Base-by-base conservation (phyloP, 2,329 filamentous ascomycete species). In the Hypoxylon sp. region DNA sequence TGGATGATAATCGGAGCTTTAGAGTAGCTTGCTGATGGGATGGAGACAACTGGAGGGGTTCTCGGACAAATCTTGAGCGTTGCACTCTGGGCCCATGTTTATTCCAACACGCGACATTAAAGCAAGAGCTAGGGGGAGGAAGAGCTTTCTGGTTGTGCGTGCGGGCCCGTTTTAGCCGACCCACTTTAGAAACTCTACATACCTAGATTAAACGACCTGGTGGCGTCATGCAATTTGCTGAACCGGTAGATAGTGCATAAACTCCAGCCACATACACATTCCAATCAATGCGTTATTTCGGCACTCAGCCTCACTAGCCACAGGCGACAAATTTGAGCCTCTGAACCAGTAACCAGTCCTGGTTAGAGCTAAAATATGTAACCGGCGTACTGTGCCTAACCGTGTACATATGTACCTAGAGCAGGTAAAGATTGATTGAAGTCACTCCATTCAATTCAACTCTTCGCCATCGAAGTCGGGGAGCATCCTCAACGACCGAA, bases 41-140 rank as follows among this genome's bases (percentile, higher is more conserved):
- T n/a, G 30, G 45, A 48, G 57, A 55, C 12, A 45, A 58, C 48
- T 33, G 4, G 46, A 33, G 50, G 36, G 20, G 20, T 16, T 8
- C 8, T 42, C 33, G 30, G 54, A 30, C 20, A 55, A 48, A 53
- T 48, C 38, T 64, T 49, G 42, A 56, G 38, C 33, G 42, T 32
- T 40, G 64, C n/a, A 50, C 12, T 48, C 32, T 52, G 55, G 60
- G 48, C 58, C 65, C 66, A 65, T 70, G 69, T 70, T 71, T 66
- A 69, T 70, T 61, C 55, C 33, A 59, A 59, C 48, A 52, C 53
- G 53, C 42, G 42, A 57, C 42, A 48, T 57, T 57, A 57, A 57
- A 22, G 20, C 9, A 22, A 16, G 20, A 45, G 28, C 40, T 57
- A n/a, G 22, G 26, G 30, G n/a, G n/a, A n/a, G n/a, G n/a, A n/a